Evolutionary conservation across 441 rosid genomes (phyloP).

Genomic region (Iberis amara): DNA sequence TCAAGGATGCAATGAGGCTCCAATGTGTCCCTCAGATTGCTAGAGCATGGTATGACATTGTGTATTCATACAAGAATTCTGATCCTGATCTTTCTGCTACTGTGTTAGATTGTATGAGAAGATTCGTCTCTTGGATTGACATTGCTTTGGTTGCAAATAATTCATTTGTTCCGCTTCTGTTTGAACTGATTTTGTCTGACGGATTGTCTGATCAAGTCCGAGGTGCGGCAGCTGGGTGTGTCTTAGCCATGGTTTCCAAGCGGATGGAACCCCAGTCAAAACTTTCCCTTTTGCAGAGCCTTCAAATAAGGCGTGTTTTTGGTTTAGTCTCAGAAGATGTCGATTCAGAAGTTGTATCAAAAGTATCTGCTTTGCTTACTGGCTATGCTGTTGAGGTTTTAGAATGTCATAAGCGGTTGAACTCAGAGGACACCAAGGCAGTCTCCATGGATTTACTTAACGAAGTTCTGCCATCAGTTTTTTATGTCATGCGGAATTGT

Average conservation of each 20-base stretch:
- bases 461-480: conserved; percentile 83
- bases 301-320: conserved; percentile 59
- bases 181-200: conserved; percentile 61
- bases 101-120: conserved; percentile 72
- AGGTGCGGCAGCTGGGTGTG: conserved; percentile 76
- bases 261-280: conserved; percentile 76
- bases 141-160: conserved; percentile 73
- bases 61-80: conserved; percentile 52
- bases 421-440: conserved; percentile 49
- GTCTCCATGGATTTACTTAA: conserved; percentile 60
- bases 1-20: conserved; percentile 95
- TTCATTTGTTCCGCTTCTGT: conserved; percentile 62
- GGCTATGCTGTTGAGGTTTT: conserved; percentile 80
- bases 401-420: conserved; percentile 72
- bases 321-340: conserved; percentile 53
- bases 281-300: conserved; percentile 58
- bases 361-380: conserved; percentile 58
- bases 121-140: conserved; percentile 91
- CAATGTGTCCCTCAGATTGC: conserved; percentile 85
- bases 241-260: conserved; percentile 78
- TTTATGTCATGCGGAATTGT: conserved; percentile 62
- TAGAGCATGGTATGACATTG: conserved; percentile 74
- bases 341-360: conserved; percentile 60
- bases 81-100: conserved; percentile 60
- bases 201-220: conserved; percentile 60